These are phyloP conservation scores for Ophiocordyceps polyrhachis-furcata DNA, from an alignment of 2,329 filamentous ascomycete species.

Conservation along the genomic window DNA sequence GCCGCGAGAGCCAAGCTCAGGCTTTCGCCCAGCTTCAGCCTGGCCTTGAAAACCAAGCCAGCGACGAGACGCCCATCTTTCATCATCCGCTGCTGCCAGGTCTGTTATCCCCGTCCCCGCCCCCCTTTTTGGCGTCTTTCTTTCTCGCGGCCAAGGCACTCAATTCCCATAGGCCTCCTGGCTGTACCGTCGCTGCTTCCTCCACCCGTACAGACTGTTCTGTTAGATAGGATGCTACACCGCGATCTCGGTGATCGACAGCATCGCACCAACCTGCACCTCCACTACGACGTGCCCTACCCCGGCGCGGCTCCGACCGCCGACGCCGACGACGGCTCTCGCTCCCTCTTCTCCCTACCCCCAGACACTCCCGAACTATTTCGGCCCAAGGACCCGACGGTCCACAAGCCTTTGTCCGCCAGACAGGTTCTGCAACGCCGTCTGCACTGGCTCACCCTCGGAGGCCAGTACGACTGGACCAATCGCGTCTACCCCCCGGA, in stretches of 20 bases:
- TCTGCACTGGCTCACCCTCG: constrained; percentile 84
- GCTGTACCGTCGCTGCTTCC: constrained; percentile 62
- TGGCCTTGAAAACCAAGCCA: constrained; percentile 12
- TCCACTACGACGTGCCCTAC: constrained; percentile 59
- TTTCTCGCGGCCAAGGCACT: constrained; percentile 52
- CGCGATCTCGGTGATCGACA: constrained; percentile 51
- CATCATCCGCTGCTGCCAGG: constrained; percentile 52
- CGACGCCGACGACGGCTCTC: neutral
- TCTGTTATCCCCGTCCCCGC: constrained; percentile 58
- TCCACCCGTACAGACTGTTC: constrained; percentile 41
- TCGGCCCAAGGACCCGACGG: constrained; percentile 45
- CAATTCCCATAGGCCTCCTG: constrained; percentile 53
- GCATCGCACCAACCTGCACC: constrained; percentile 80
- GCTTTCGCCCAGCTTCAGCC: constrained; percentile 24
- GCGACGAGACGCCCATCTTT: constrained; percentile 32
- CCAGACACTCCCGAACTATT: constrained; percentile 35
- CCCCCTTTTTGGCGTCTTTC: no score
- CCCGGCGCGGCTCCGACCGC: constrained; percentile 23
- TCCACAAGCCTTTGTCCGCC: constrained; percentile 59
- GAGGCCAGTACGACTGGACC: constrained; percentile 95
- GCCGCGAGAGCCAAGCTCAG: constrained; percentile 19
- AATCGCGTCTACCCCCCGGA: constrained; percentile 58
- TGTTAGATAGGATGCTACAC: constrained; percentile 61
- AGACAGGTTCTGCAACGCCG: constrained; percentile 57
- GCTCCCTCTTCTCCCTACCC: constrained; percentile 35